Conservation (phyloP, 805 yeast species). For the Sungouiozyma ichnusensis region DNA sequence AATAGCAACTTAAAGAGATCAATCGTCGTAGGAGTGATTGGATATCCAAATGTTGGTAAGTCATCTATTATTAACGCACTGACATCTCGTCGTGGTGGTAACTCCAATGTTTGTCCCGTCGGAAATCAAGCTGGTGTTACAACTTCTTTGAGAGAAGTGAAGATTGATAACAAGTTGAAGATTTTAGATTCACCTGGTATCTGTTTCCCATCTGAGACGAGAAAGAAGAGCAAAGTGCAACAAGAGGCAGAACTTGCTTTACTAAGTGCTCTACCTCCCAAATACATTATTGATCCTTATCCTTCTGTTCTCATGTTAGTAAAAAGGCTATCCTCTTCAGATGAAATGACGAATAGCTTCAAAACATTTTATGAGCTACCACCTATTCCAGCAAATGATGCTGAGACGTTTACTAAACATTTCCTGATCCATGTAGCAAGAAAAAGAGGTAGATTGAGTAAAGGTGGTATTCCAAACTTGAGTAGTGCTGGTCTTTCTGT, state of each 20-base stretch:
- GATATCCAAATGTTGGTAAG: slow-evolving; percentile 96
- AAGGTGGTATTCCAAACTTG: slow-evolving; percentile 87
- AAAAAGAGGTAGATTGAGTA: slow-evolving; percentile 81
- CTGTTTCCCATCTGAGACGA: slow-evolving; percentile 71
- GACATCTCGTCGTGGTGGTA: slow-evolving; percentile 61
- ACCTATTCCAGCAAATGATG: slow-evolving; percentile 58
- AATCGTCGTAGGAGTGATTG: slow-evolving; percentile 88
- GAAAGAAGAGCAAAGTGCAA: slow-evolving; percentile 43
- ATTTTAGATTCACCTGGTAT: slow-evolving; percentile 95
- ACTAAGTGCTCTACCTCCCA: slow-evolving; percentile 82
- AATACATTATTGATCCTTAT: slow-evolving; percentile 72
- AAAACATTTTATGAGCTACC: slow-evolving; percentile 70
- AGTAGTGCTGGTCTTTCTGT: slow-evolving; percentile 75
- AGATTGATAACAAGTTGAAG: slow-evolving; percentile 80
- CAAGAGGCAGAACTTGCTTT: slow-evolving; percentile 85
- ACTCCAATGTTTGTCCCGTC: slow-evolving; percentile 77
- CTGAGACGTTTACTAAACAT: slow-evolving; percentile 72
- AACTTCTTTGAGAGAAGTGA: slow-evolving; percentile 81
- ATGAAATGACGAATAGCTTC: slow-evolving; percentile 69
- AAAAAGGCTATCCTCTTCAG: slow-evolving; percentile 62
- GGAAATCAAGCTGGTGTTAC: slow-evolving; percentile 98
- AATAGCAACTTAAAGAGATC: slow-evolving; percentile 81
- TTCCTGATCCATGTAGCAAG: slow-evolving; percentile 89
- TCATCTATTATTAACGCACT: slow-evolving; percentile 88
- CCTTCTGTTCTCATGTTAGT: slow-evolving; percentile 71